Conservation (phyloP, 1,284 basidiomycete genomes). For the Phylloporus gajari region DNA sequence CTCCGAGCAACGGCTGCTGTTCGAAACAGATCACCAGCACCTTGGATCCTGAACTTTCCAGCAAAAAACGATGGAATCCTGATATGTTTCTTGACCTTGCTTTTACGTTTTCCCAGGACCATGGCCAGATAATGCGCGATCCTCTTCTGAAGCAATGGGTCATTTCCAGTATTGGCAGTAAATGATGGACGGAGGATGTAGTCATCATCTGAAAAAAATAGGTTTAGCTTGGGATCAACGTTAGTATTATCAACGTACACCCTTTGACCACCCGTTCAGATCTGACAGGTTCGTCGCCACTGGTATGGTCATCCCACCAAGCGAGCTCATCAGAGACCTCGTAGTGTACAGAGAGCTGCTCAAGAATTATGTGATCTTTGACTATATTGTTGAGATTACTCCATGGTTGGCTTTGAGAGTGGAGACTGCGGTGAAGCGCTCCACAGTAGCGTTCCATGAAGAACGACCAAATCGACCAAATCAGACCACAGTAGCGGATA, state of each 20-base stretch:
- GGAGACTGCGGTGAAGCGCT: background rate
- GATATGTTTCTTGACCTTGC: too few species aligned
- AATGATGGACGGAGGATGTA: too few species aligned
- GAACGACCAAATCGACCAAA: background rate
- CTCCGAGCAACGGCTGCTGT: background rate
- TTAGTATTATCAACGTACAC: too few species aligned
- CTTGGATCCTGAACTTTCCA: background rate
- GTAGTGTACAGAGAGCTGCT: slow-evolving; percentile 10
- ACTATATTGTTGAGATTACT: slow-evolving; percentile 10
- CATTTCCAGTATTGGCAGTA: too few species aligned
- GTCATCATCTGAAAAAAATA: too few species aligned
- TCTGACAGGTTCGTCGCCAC: background rate
- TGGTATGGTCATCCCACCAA: background rate
- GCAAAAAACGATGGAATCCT: background rate
- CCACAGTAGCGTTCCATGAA: slow-evolving; percentile 1
- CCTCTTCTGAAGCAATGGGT: too few species aligned
- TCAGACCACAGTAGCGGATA: background rate
- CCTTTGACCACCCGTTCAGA: slow-evolving; percentile 1
- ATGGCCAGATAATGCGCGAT: too few species aligned
- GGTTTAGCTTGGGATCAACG: too few species aligned
- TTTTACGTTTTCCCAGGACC: too few species aligned
- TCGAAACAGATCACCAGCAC: background rate
- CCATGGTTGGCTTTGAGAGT: background rate
- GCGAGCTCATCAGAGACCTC: slow-evolving; percentile 2
- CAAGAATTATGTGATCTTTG: background rate